phyloP scores from a whole-genome alignment of 1,139 yeast species.

The Wickerhamiella pararugosa region DNA sequence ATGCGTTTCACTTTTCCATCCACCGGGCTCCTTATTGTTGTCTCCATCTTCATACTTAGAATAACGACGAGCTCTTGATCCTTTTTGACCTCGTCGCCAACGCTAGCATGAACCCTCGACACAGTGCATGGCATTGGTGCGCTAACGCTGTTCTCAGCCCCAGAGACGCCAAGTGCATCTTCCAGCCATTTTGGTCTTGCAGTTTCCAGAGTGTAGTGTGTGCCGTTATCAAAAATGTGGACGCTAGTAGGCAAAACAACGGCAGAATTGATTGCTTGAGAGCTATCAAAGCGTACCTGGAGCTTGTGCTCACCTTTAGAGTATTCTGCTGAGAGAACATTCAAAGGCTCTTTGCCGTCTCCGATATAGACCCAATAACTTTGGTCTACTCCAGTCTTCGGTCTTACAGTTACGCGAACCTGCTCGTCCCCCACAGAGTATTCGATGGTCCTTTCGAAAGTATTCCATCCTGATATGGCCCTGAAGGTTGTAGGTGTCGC shows the following conservation, averaged over 20 bases:
- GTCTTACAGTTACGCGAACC: background rate
- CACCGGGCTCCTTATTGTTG: conserved; percentile 14
- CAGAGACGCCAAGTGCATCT: conserved; percentile 20
- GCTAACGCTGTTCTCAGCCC: conserved; percentile 19
- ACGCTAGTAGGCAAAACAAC: conserved; percentile 17
- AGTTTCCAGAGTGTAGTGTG: conserved; percentile 19
- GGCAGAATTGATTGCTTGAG: conserved; percentile 20
- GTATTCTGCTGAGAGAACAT: background rate
- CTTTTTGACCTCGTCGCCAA: conserved; percentile 13
- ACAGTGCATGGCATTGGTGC: conserved; percentile 28
- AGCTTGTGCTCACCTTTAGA: conserved; percentile 12
- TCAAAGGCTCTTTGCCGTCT: background rate
- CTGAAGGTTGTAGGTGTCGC: conserved; percentile 5
- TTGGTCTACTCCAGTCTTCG: background rate
- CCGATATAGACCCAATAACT: background rate
- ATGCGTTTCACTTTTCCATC: conserved; percentile 13
- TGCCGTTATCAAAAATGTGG: conserved; percentile 23
- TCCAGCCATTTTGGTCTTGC: conserved; percentile 22
- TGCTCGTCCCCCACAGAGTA: background rate
- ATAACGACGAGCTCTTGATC: conserved; percentile 16
- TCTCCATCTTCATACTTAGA: conserved; percentile 18
- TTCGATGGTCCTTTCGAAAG: conserved; percentile 8
- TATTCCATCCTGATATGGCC: conserved; percentile 6
- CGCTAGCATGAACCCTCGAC: conserved; percentile 17
- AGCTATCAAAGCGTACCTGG: conserved; percentile 16